Evolutionary conservation across 2,329 filamentous ascomycete genomes (phyloP).

Genomic region (Pyrenochaeta sp.): DNA sequence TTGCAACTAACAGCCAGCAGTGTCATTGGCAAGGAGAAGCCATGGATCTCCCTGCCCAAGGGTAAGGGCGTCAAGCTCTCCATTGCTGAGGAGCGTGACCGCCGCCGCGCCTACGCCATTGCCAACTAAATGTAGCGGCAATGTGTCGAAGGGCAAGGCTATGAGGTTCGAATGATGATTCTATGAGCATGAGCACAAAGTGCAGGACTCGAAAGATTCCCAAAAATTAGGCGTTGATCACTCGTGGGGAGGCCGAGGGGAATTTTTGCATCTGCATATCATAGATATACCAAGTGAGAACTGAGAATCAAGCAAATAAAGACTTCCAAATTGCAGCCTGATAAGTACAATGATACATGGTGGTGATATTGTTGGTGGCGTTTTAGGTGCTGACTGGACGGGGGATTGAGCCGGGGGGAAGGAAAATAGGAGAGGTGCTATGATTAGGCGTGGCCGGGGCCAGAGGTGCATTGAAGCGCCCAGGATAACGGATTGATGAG

Average conservation of each 20-base stretch:
- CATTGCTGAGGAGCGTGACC: constrained; percentile 99
- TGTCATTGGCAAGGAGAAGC: constrained; percentile 98
- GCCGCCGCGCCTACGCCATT: constrained; percentile 77
- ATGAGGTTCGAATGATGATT: constrained; percentile 37
- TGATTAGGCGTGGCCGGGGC: constrained; percentile 5
- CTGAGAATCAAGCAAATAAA: constrained; percentile 27
- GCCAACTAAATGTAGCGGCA: constrained; percentile 54
- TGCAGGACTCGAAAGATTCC: constrained; percentile 37
- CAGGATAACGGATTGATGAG: constrained; percentile 5
- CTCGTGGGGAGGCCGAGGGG: constrained; percentile 40
- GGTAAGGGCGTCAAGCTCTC: constrained; percentile 99
- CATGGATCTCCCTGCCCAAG: constrained; percentile 99
- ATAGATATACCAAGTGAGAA: constrained; percentile 39
- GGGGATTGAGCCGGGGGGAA: constrained; percentile 7
- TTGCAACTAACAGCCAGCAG: constrained; percentile 24
- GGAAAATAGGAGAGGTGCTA: constrained; percentile 6
- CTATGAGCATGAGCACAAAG: constrained; percentile 34
- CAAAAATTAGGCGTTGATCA: constrained; percentile 46
- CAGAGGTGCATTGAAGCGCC: not conserved
- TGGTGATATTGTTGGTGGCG: constrained; percentile 8
- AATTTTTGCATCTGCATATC: constrained; percentile 41
- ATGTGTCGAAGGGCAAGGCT: constrained; percentile 28
- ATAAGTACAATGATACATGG: not conserved
- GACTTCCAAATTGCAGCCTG: constrained; percentile 14
- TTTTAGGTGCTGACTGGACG: not conserved